Evolutionary conservation across 768 basidiomycete species (phyloP), one percentile per base, ranked within the genome.

Genomic region (Mycena latifolia): DNA sequence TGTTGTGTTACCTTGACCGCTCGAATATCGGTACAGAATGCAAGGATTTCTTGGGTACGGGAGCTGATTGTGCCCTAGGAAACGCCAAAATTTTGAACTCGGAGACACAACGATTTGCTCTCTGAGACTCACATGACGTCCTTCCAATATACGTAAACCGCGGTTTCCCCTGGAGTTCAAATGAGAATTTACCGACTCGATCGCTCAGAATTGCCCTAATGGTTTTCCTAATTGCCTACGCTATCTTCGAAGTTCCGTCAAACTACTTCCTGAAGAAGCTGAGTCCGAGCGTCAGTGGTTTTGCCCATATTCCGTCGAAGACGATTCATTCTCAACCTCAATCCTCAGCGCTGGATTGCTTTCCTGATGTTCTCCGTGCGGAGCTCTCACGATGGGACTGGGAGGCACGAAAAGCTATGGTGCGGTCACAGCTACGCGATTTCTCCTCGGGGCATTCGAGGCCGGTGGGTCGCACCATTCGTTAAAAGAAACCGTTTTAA

Each of bases 361-460:
- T 73, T 80, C 58, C 73, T 82, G 45, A 82, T 80, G 79, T 70
- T 80, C 61, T 65, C 65, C n/a, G 14, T 82, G 81, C 81, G 81
- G 80, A 31, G 71, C 73, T 5, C 73, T 80, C 58, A 79, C 80
- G 27, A 80, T 80, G 65, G 73, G 77, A 24, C 74, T 81, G 31
- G 78, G 77, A 18, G 77, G 75, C 14, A 74, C 82, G 29, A 74
- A 77, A 43, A 80, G 75, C 59, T 79, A 77, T 46, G 78, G 74
- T 8, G 78, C 77, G 5, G 76, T 86, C 60, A 72, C 81, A 6
- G 80, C 76, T 7, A 78, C 81, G 60, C 77, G 85, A 28, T 82
- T 86, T 67, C 73, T 82, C 11, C 75, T 84, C 18, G 84, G 83
- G 4, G 74, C 76, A 9, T 77, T 81, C 41, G 84, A 84, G 62